Percentiles rank a stretch among this genome's conserved stretches.
Evolutionary conservation across 257 asterid species (phyloP).

Genomic region (Echium plantagineum): DNA sequence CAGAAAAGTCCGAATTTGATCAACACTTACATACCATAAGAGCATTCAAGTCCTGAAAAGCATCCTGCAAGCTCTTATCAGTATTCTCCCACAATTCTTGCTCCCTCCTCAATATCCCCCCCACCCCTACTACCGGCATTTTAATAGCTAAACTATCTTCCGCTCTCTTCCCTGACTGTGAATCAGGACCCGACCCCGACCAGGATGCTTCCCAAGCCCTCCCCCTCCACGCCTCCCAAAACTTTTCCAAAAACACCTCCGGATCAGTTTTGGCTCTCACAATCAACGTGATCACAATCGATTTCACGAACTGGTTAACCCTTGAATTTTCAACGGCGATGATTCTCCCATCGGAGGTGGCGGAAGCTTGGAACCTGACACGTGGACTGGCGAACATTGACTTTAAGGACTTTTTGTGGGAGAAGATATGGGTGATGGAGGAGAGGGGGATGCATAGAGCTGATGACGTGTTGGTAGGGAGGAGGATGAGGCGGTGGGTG

Average conservation of each 20-base stretch:
- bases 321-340: too few relatives aligned
- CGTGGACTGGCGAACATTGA: conserved; percentile 77
- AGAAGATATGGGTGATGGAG: conserved; percentile 41
- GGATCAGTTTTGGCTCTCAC: conserved; percentile 61
- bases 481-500: conserved; percentile 74
- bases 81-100: conserved; percentile 99
- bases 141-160: conserved; percentile 39
- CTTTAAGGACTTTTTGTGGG: conserved; percentile 51
- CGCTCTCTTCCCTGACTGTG: conserved; percentile 16
- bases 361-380: conserved; percentile 58
- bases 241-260: conserved; percentile 61
- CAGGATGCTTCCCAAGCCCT: conserved; percentile 52
- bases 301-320: conserved; percentile 13
- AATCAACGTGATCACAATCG: conserved; percentile 36
- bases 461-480: conserved; percentile 24
- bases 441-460: conserved; percentile 42
- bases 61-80: conserved; percentile 96
- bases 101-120: conserved; percentile 96
- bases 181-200: conserved; percentile 20
- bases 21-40: conserved; percentile 56
- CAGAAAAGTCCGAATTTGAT: too few relatives aligned
- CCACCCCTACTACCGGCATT: conserved; percentile 78
- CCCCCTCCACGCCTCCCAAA: conserved; percentile 81
- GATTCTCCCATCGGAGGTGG: background rate
- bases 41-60: conserved; percentile 97